These are phyloP conservation scores for Betula pendula DNA, from an alignment of 306 rosid genomes.

Conservation along the genomic window DNA sequence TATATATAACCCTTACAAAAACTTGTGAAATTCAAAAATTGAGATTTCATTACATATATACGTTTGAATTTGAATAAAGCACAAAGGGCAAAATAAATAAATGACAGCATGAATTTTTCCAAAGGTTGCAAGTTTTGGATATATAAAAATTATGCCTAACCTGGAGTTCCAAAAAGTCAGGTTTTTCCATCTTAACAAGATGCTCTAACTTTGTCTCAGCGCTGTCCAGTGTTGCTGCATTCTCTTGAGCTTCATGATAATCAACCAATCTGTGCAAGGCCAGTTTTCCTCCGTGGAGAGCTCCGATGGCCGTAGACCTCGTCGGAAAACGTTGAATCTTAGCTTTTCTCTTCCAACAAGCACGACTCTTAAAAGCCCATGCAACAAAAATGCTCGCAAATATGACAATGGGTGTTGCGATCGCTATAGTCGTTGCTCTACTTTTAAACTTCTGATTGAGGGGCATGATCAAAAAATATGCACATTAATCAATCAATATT, in stretches of 20 bases:
- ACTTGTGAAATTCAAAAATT: no score
- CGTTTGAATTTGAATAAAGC: not conserved
- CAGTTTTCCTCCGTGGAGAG: constrained; percentile 50
- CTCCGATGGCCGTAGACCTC: constrained; percentile 43
- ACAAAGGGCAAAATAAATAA: not conserved
- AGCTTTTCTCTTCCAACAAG: not conserved
- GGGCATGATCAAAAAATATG: not conserved
- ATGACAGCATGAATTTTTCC: not conserved
- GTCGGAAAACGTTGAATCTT: not conserved
- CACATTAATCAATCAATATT: no score
- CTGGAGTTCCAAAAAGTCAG: constrained; percentile 51
- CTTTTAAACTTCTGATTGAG: constrained; percentile 1
- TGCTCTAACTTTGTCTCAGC: constrained; percentile 21
- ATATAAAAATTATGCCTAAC: constrained; percentile 31
- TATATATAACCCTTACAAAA: no score
- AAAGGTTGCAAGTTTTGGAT: not conserved
- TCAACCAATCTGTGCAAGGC: constrained; percentile 46
- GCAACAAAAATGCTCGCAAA: constrained; percentile 31
- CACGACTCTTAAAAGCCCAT: constrained; percentile 10
- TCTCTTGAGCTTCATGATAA: constrained; percentile 34
- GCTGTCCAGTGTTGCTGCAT: not conserved
- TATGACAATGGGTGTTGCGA: constrained; percentile 6
- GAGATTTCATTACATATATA: no score
- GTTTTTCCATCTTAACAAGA: no score
- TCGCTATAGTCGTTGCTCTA: constrained; percentile 22